A percentile compares a stretch with the other conserved stretches of the same genome.
Conservation (phyloP, 2,329 filamentous ascomycete species). For the Beauveria scarabaeidicola region DNA sequence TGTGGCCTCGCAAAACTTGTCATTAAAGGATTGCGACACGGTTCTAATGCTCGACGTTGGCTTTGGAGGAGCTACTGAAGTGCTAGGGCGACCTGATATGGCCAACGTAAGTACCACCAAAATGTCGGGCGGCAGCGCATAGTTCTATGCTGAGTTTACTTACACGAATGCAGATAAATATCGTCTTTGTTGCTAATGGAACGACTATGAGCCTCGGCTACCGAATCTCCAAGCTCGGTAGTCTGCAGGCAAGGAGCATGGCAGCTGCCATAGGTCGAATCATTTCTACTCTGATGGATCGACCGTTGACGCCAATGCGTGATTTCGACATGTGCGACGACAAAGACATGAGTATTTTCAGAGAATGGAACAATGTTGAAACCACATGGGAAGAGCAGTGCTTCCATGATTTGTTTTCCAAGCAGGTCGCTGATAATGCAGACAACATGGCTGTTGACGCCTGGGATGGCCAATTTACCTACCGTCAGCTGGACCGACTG, state of each 20-base stretch:
- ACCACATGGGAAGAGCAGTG: not conserved
- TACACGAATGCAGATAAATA: not conserved
- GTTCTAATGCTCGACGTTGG: not conserved
- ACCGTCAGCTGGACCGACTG: conserved; percentile 25
- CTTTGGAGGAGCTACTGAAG: not conserved
- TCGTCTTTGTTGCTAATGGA: not conserved
- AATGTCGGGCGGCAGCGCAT: not conserved
- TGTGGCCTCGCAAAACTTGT: not conserved
- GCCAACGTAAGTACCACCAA: not conserved
- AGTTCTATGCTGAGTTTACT: not conserved
- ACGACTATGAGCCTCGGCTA: not conserved
- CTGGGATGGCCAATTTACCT: conserved; percentile 36
- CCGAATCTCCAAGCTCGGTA: not conserved
- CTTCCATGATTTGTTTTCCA: not conserved
- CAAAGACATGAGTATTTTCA: not conserved
- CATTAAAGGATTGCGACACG: not conserved
- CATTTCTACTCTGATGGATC: not conserved
- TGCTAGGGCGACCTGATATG: not conserved
- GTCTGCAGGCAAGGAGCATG: not conserved
- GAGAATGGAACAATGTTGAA: not conserved
- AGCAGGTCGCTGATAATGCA: not conserved
- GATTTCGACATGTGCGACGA: not conserved
- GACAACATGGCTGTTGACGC: conserved; percentile 27
- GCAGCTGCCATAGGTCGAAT: not conserved
- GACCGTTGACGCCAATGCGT: not conserved